Evolutionary conservation across 2,329 filamentous ascomycete genomes (phyloP).

Genomic region (Pseudonectria foliicola): DNA sequence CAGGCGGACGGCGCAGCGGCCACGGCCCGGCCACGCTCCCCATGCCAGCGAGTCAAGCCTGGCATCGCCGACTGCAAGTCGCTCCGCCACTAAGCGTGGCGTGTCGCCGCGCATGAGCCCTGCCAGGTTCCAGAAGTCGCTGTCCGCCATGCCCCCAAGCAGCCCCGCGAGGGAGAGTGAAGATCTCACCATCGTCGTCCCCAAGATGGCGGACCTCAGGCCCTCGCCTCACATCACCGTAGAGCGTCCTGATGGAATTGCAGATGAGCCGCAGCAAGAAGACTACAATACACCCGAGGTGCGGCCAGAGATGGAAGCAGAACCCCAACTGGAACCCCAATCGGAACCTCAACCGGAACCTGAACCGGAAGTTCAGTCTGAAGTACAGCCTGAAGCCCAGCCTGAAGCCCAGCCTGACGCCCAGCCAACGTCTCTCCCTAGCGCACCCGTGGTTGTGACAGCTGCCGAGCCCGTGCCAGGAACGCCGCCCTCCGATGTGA

Average conservation of each 20-base stretch:
- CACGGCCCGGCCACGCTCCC: slow-evolving; percentile 40
- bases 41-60: slow-evolving; percentile 46
- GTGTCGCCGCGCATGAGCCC: slow-evolving; percentile 38
- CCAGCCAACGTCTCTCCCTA: background rate
- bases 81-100: slow-evolving; percentile 24
- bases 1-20: slow-evolving; percentile 40
- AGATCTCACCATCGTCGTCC: slow-evolving; percentile 47
- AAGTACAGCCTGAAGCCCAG: slow-evolving; percentile 24
- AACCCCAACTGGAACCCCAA: slow-evolving; percentile 8
- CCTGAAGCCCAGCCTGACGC: slow-evolving; percentile 2
- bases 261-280: slow-evolving; percentile 2
- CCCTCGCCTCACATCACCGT: slow-evolving; percentile 22
- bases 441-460: background rate
- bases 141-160: slow-evolving; percentile 20
- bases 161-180: slow-evolving; percentile 46
- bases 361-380: slow-evolving; percentile 21
- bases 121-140: slow-evolving; percentile 29
- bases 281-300: too few species aligned
- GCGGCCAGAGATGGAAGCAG: slow-evolving; percentile 3
- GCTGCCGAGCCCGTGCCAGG: slow-evolving; percentile 2
- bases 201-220: slow-evolving; percentile 34
- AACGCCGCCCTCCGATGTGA: slow-evolving; percentile 24
- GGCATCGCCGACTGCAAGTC: slow-evolving; percentile 35
- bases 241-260: slow-evolving; percentile 3
- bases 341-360: too few species aligned